Evolutionary conservation across 805 yeast species (phyloP).

Genomic region (Kazachstania bromeliacearum): DNA sequence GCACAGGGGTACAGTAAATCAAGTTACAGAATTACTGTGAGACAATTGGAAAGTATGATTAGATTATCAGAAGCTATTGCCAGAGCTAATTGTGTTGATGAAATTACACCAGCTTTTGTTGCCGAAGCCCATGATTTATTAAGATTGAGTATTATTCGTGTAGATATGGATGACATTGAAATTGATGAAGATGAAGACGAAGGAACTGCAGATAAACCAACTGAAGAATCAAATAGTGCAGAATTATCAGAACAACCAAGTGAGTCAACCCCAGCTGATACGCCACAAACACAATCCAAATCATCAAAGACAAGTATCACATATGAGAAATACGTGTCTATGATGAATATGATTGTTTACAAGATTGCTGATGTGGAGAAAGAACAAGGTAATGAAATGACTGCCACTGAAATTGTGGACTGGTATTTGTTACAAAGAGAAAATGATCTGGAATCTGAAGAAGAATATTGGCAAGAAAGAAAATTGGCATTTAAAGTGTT

Average conservation of each 20-base stretch:
- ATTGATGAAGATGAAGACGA: constrained; percentile 55
- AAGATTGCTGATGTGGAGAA: constrained; percentile 52
- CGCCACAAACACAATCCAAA: not conserved
- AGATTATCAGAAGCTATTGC: constrained; percentile 94
- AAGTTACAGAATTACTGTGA: constrained; percentile 89
- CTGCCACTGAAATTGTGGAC: constrained; percentile 60
- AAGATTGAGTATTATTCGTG: constrained; percentile 85
- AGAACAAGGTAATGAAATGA: constrained; percentile 47
- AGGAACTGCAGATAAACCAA: constrained; percentile 25
- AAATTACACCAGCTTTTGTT: constrained; percentile 73
- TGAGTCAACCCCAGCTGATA: too few relatives aligned
- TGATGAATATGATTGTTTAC: constrained; percentile 70
- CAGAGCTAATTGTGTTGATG: constrained; percentile 89
- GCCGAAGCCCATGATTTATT: constrained; percentile 87
- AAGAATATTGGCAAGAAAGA: constrained; percentile 61
- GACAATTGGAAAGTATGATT: constrained; percentile 91
- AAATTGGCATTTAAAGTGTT: constrained; percentile 70
- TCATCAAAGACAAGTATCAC: constrained; percentile 48
- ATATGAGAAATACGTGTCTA: constrained; percentile 76
- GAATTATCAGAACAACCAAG: not conserved
- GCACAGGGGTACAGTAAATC: constrained; percentile 74
- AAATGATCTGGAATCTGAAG: constrained; percentile 57
- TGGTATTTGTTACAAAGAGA: constrained; percentile 75
- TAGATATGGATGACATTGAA: constrained; percentile 87
- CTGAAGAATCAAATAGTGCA: constrained; percentile 7